Base-by-base conservation (phyloP, 352 stramenopile species). In the Pythium guiyangense region DNA sequence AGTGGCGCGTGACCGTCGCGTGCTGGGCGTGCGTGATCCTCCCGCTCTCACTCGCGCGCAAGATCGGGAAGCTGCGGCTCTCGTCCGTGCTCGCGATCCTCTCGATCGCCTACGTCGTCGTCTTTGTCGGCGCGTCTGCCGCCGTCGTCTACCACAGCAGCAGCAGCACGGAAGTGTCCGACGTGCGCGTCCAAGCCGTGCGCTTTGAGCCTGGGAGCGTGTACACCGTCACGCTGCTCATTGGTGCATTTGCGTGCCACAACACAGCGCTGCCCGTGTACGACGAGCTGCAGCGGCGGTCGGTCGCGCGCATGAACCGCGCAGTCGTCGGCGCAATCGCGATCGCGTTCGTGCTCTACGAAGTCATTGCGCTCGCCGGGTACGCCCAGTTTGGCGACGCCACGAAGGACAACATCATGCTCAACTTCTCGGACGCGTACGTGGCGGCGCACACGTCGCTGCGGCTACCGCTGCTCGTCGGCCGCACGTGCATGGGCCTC, bases 211-310 rank as follows among this genome's bases (percentile, higher is more conserved):
- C 81, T 0, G 75, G 69, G 22, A 86, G 73, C 49, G 74, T 89
- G 9, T 89, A 89, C 64, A 91, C 81, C 0, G 77, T 89, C 42
- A 89, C 78, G 62, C 63, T 90, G 42, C 54, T 90, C n/a, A 87
- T 87, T 45, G 80, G 69, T 10, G 80, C 77, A 2, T 90, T 90
- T 55, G 80, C 80, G 22, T 88, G 77, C 62, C 80, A 90, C 60
- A 91, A 91, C 57, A 91, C 81, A 29, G 81, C 78, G 25, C 60
- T 91, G 48, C 81, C 76, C 4, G 80, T 91, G 49, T 89, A 91
- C 67, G 78, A 91, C 57, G 81, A 91, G 61, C 68, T 89, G 14
- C 80, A 73, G 26, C 58, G 70, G 42, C 74, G 78, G 20, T 75
- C 66, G 18, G 56, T 91, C 48, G 45, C 57, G 18, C 66, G 77